These are phyloP conservation scores for Pseudodiploospora longispora DNA, from an alignment of 2,329 filamentous ascomycete species.

Conservation along the genomic window DNA sequence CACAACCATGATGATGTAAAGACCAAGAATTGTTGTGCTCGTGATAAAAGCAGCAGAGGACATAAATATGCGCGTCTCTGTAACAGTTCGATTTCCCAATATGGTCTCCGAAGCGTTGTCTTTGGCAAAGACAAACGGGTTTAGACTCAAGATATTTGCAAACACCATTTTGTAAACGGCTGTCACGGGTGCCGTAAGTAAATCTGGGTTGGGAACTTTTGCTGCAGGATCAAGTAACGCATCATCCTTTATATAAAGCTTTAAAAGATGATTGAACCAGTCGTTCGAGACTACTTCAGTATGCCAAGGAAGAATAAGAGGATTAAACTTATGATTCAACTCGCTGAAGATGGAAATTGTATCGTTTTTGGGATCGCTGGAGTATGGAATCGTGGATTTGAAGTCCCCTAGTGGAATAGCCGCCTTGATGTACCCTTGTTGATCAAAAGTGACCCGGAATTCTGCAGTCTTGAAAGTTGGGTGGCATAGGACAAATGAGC, in stretches of 20 bases:
- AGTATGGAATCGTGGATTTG: not conserved
- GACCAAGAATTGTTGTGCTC: constrained; percentile 30
- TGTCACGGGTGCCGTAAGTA: constrained; percentile 11
- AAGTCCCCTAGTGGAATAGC: constrained; percentile 10
- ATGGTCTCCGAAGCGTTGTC: not conserved
- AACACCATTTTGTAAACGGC: constrained; percentile 18
- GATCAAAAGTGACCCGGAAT: constrained; percentile 26
- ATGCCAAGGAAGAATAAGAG: constrained; percentile 29
- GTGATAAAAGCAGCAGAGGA: constrained; percentile 37
- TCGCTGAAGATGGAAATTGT: no score
- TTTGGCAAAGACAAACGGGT: constrained; percentile 30
- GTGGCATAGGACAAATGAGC: constrained; percentile 14
- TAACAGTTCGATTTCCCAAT: constrained; percentile 9
- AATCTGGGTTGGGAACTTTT: constrained; percentile 12
- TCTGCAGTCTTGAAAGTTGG: constrained; percentile 22
- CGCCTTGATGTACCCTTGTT: constrained; percentile 14
- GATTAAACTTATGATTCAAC: not conserved
- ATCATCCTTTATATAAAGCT: no score
- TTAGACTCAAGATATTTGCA: constrained; percentile 28
- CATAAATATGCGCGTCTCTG: constrained; percentile 40
- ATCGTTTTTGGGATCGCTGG: no score
- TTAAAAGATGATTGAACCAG: constrained; percentile 41
- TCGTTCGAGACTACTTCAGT: constrained; percentile 36
- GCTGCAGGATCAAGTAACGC: constrained; percentile 4
- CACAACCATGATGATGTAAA: constrained; percentile 35